Base-by-base conservation (phyloP, 805 yeast genomes). In the Kuraishia floccosa region DNA sequence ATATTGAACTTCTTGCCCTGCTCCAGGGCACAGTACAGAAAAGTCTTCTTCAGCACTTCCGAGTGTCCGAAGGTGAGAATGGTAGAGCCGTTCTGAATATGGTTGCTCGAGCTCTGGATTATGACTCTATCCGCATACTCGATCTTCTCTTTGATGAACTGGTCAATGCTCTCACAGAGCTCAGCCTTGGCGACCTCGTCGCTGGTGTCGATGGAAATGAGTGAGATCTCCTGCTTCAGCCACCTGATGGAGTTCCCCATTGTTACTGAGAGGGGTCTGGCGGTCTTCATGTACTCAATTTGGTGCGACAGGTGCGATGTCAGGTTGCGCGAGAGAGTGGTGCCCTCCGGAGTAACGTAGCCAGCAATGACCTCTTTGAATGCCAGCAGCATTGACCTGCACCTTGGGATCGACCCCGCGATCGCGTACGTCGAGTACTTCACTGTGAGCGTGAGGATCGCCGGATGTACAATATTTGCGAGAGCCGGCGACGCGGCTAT, bases 211-310 rank as follows among this genome's bases (percentile, higher is more conserved):
- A 87, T 76, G 35, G 86, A 76, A 30, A 89, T 72, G 26, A 71
- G 66, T 1, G 96, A 75, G 33, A 91, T 89, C 51, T 83, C 89
- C 59, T 89, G 97, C 49, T 91, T 91, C 39, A 91, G 66, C 96
- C 96, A 87, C 45, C 98, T 73, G 41, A 91, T 91, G 3, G 96
- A 89, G 58, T 87, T 91, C 33, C 98, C 98, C 98, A 91, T 91
- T 1, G 95, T 72, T 2, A 87, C 82, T 34, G 91, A 76, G 30
- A 91, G 64, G 1, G 97, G 96, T 39, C 98, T 72, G 3, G 96
- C 87, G 7, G 84, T 74, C 45, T 84, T 89, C 43, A 91, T 62
- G 42, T 81, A 84, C 50, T 89, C 98, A 40, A 91, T 91, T 56
- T 91, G 98, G 47, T 81, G 84, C 8, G 94, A 76, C 35, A 91